phyloP scores from a whole-genome alignment of 768 basidiomycete species.

The Boletellus ananiceps region DNA sequence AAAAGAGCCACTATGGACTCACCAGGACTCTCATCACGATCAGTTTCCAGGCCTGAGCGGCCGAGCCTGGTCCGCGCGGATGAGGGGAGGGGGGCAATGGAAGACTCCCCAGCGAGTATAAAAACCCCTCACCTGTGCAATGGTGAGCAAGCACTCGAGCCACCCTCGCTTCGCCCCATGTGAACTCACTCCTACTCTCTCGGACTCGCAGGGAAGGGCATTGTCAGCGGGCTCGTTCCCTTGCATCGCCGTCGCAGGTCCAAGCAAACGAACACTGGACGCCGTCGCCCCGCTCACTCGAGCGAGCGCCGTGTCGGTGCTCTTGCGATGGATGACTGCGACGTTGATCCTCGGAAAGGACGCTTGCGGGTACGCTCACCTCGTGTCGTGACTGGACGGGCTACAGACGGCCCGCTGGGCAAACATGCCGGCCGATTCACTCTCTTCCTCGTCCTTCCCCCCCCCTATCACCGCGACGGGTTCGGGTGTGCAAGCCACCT shows the following conservation, averaged over 20 bases:
- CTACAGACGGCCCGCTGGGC: no score
- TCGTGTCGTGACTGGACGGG: conserved; percentile 3
- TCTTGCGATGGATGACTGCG: conserved; percentile 82
- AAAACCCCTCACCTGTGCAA: conserved; percentile 4
- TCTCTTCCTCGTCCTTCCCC: no score
- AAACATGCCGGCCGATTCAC: no score
- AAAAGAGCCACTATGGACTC: background rate
- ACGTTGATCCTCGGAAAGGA: conserved; percentile 43
- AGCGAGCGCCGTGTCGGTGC: conserved; percentile 29
- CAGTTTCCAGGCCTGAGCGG: background rate
- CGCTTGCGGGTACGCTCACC: conserved; percentile 15
- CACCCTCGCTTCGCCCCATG: background rate
- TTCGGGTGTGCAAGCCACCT: no score
- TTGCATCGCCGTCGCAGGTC: conserved; percentile 33
- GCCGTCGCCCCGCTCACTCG: conserved; percentile 23
- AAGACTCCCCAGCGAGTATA: conserved; percentile 9
- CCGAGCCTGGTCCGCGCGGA: conserved; percentile 1
- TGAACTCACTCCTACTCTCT: conserved; percentile 1
- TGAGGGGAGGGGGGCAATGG: background rate
- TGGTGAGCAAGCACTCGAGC: conserved; percentile 11
- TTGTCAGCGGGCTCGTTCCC: conserved; percentile 16
- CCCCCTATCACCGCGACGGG: no score
- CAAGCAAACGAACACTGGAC: conserved; percentile 29
- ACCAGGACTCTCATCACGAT: conserved; percentile 5
- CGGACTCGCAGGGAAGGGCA: conserved; percentile 4